Base-by-base conservation (phyloP, 495 filamentous ascomycete species). In the Podospora comata region DNA sequence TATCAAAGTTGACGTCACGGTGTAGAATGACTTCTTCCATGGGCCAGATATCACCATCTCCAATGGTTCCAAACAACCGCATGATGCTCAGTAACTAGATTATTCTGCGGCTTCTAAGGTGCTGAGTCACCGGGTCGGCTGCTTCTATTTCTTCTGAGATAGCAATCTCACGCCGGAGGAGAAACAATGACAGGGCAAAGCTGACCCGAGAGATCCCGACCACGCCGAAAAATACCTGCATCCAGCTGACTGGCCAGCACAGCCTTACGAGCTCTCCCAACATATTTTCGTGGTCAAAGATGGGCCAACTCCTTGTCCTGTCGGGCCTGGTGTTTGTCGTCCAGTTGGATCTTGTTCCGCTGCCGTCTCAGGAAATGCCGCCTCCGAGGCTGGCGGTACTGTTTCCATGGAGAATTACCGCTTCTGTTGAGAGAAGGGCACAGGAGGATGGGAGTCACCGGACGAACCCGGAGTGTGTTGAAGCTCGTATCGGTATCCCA, bases 131-230 rank as follows among this genome's bases (percentile, higher is more conserved):
- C 61, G 16, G 2, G 19, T 28, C 58, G 58, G 30, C 30, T 48
- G 13, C 39, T 48, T 13, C 26, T 18, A 6, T 15, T 32, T 44
- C n/a, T n/a, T 63, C 61, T 13, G n/a, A 30, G 2, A 62, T 62
- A 62, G 60, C 34, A 30, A 32, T 63, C 39, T 16, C 39, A 48
- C 5, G 32, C 27, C 60, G 23, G 16, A 62, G 30, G 28, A 15
- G 28, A 39, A 62, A 63, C 61, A 63, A 63, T 39, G 61, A 16
- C 61, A 53, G 61, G 28, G 32, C 65, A 48, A 48, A 59, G 56
- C 20, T 55, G 27, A 67, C 66, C 71, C 71, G 71, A 71, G 61
- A 71, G 66, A 67, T 71, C 60, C 71, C 71, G 71, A 68, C n/a
- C 19, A 30, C 23, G 1, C 61, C 32, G 0, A 59, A 69, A 53